A percentile compares a stretch with the other conserved stretches of the same genome.
Conservation (phyloP, 345 rosid species). For the Syzygium aqueum region DNA sequence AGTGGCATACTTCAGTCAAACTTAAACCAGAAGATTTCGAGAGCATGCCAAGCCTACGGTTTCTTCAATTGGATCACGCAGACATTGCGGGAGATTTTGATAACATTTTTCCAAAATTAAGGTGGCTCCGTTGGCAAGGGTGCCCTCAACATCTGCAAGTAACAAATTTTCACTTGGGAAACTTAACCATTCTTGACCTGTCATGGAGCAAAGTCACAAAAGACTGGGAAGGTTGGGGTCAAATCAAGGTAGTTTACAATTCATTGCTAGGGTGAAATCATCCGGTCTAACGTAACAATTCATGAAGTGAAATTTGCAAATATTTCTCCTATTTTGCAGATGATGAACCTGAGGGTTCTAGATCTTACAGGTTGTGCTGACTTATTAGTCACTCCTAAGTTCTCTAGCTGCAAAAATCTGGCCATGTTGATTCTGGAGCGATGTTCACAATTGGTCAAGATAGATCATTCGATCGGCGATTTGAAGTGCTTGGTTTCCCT, state of each 20-base stretch:
- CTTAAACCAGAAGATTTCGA: neutral
- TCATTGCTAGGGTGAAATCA: neutral
- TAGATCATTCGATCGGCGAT: neutral
- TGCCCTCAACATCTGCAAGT: neutral
- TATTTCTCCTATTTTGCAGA: neutral
- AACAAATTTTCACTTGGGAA: neutral
- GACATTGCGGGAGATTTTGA: neutral
- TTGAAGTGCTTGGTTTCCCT: neutral
- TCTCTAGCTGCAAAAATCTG: neutral
- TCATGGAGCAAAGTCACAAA: neutral
- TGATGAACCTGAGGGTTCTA: neutral
- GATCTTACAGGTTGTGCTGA: neutral
- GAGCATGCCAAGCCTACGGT: neutral
- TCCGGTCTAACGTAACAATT: accelerated
- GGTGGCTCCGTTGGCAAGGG: neutral
- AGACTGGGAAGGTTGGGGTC: neutral
- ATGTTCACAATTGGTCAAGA: neutral
- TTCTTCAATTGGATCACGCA: neutral
- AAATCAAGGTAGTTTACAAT: neutral
- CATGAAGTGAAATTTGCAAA: neutral
- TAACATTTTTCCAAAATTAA: neutral
- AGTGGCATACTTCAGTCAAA: neutral
- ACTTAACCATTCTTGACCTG: neutral
- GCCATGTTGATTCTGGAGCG: neutral
- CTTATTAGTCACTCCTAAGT: neutral